Percentiles rank a stretch among this genome's conserved stretches.
phyloP scores from a whole-genome alignment of 2,329 filamentous ascomycete genomes.

The Xylaria sp. region DNA sequence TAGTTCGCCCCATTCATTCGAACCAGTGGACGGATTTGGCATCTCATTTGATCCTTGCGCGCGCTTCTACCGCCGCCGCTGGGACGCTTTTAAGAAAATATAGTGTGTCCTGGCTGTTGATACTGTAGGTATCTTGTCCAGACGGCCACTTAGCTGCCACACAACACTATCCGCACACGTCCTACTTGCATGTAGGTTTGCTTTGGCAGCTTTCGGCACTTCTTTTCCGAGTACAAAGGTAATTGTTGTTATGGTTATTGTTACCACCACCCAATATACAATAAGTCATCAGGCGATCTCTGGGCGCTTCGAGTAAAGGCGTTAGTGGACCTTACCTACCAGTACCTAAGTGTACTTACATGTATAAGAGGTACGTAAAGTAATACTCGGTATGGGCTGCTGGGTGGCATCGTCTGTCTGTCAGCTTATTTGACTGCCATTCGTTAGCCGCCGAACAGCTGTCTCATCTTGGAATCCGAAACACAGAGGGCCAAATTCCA shows the following conservation, averaged over 20 bases:
- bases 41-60: conserved; percentile 24
- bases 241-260: neutral
- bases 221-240: neutral
- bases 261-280: neutral
- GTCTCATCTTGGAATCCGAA: conserved; percentile 46
- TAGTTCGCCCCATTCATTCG: conserved; percentile 27
- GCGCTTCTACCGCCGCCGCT: conserved; percentile 22
- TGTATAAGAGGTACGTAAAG: neutral
- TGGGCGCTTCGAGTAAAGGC: conserved; percentile 11
- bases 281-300: neutral
- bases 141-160: neutral
- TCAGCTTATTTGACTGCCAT: conserved; percentile 23
- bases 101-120: conserved; percentile 9
- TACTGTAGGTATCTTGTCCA: conserved; percentile 13
- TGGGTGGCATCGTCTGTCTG: neutral
- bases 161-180: too few relatives aligned
- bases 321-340: neutral
- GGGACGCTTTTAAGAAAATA: conserved; percentile 16
- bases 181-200: neutral
- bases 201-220: conserved; percentile 13
- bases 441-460: conserved; percentile 44
- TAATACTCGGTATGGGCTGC: conserved; percentile 4
- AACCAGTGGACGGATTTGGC: conserved; percentile 24
- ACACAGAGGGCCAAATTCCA: conserved; percentile 36
- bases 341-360: too few relatives aligned